phyloP scores from a whole-genome alignment of 2,329 filamentous ascomycete genomes.

The Fusarium udum region DNA sequence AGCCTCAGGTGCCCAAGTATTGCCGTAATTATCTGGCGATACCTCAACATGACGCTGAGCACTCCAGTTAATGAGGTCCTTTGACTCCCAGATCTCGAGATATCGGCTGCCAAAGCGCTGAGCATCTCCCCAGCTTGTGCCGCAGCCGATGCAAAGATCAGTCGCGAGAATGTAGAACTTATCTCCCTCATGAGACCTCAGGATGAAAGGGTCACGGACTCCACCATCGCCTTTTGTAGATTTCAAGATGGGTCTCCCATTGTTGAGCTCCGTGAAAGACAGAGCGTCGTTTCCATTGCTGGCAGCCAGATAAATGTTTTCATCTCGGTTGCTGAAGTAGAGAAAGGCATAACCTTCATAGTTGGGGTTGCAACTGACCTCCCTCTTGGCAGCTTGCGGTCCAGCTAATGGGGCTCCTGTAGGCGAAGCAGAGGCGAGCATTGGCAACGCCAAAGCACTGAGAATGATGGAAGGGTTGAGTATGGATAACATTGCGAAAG shows the following conservation, averaged over 20 bases:
- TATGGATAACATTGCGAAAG: neutral
- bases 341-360: neutral
- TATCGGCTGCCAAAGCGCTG: neutral
- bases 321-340: constrained; percentile 1
- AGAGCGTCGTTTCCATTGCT: neutral
- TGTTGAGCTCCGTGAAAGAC: neutral
- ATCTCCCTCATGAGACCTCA: neutral
- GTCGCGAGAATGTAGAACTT: constrained; percentile 11
- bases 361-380: neutral
- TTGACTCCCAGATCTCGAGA: constrained; percentile 63
- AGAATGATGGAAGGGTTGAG: neutral
- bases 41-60: constrained; percentile 59
- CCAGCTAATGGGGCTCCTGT: rapidly evolving
- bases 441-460: neutral
- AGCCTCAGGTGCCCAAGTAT: constrained; percentile 63
- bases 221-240: neutral
- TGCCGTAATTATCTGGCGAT: constrained; percentile 58
- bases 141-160: constrained; percentile 4
- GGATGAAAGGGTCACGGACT: constrained; percentile 10
- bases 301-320: constrained; percentile 7
- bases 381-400: neutral
- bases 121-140: neutral
- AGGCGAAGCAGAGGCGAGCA: neutral
- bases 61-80: constrained; percentile 60
- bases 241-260: neutral